A percentile compares a stretch with the other conserved stretches of the same genome.
phyloP scores from a whole-genome alignment of 192 early-diverging fungal genomes.

The Lobosporangium transversale region DNA sequence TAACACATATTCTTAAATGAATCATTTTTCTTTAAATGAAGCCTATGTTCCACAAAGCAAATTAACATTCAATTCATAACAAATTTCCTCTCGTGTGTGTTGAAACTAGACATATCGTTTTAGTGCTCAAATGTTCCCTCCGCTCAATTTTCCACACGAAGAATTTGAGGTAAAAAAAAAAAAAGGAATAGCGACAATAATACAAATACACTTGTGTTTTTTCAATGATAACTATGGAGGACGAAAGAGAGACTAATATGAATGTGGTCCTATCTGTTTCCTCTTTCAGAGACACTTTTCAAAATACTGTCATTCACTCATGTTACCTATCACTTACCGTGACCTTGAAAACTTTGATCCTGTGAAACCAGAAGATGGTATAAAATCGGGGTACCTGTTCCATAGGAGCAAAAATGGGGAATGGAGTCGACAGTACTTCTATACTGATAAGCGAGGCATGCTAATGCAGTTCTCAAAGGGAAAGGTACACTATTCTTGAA shows the following conservation, averaged over 20 bases:
- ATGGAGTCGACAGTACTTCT: conserved; percentile 46
- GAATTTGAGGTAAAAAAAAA: conserved; percentile 47
- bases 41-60: no score
- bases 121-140: conserved; percentile 33
- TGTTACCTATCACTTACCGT: conserved; percentile 24
- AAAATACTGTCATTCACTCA: conserved; percentile 29
- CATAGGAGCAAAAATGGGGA: conserved; percentile 35
- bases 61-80: no score
- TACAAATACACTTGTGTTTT: no score
- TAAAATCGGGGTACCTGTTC: conserved; percentile 40
- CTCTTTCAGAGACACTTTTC: conserved; percentile 36
- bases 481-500: conserved; percentile 13
- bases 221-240: no score
- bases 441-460: conserved; percentile 36
- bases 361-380: conserved; percentile 20
- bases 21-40: no score
- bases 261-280: no score
- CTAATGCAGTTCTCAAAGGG: conserved; percentile 50
- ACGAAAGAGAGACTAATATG: no score
- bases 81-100: neutral
- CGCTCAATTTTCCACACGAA: conserved; percentile 33
- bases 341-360: conserved; percentile 40
- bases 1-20: no score
- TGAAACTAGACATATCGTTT: conserved; percentile 18
- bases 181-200: no score